phyloP scores from a whole-genome alignment of 1,284 basidiomycete species.

The Ustilago loliicola region DNA sequence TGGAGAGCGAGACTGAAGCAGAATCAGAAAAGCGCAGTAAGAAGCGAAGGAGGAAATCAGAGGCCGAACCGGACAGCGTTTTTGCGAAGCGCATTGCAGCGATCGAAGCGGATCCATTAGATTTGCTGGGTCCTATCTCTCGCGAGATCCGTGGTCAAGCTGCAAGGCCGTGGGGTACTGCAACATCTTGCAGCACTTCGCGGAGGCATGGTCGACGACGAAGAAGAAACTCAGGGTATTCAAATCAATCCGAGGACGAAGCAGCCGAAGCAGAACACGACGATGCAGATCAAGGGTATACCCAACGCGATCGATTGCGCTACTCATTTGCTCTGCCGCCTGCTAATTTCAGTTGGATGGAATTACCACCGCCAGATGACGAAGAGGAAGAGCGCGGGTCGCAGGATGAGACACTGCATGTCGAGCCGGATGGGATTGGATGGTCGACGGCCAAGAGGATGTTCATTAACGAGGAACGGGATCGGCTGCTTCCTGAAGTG shows the following conservation, averaged over 20 bases:
- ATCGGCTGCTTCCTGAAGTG: conserved; percentile 29
- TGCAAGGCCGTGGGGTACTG: conserved; percentile 29
- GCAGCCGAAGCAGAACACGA: conserved; percentile 38
- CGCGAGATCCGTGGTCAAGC: conserved; percentile 49
- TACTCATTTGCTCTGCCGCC: conserved; percentile 41
- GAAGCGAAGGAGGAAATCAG: conserved; percentile 26
- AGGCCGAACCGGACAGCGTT: conserved; percentile 24
- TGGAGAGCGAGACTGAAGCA: background rate
- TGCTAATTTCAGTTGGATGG: conserved; percentile 31
- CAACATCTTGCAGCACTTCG: background rate
- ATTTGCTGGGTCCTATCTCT: conserved; percentile 37
- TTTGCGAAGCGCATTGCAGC: conserved; percentile 31
- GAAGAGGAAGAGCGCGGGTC: background rate
- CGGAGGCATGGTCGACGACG: background rate
- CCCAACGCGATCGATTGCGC: conserved; percentile 33
- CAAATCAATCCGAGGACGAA: conserved; percentile 32
- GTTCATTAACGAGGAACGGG: conserved; percentile 35
- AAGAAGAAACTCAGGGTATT: conserved; percentile 5
- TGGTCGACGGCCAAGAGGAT: conserved; percentile 43
- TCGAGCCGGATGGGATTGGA: conserved; percentile 39
- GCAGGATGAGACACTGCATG: conserved; percentile 16
- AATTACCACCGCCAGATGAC: conserved; percentile 13
- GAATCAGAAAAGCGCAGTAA: conserved; percentile 3
- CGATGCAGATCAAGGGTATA: conserved; percentile 23
- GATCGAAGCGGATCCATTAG: conserved; percentile 45